Evolutionary conservation across 768 basidiomycete species (phyloP).

Genomic region (Hebeloma cylindrosporum): DNA sequence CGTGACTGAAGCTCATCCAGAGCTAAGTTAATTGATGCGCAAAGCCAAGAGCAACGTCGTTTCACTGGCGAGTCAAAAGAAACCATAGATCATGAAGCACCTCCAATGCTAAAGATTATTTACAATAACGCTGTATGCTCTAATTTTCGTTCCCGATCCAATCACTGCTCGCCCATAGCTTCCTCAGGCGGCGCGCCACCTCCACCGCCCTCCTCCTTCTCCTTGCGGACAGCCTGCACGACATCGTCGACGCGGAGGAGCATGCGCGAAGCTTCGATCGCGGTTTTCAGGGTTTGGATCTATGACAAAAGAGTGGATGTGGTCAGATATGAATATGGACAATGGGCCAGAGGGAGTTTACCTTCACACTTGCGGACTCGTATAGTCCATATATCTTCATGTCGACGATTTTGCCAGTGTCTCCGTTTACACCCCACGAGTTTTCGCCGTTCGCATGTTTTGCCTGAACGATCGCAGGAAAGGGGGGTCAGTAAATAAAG

Average conservation of each 20-base stretch:
- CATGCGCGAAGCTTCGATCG: constrained; percentile 94
- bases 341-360: constrained; percentile 25
- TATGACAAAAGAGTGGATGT: constrained; percentile 25
- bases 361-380: constrained; percentile 96
- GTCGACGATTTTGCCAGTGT: constrained; percentile 93
- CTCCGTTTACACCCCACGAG: constrained; percentile 94
- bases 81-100: too few species aligned
- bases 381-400: constrained; percentile 95
- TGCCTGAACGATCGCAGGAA: constrained; percentile 50
- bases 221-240: constrained; percentile 83
- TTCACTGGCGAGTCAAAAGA: too few species aligned
- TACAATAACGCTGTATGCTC: too few species aligned
- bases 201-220: constrained; percentile 53
- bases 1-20: too few species aligned
- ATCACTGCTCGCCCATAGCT: constrained; percentile 41
- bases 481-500: not conserved
- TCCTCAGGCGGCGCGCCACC: constrained; percentile 56
- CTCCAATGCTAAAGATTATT: too few species aligned
- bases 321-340: too few species aligned
- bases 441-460: constrained; percentile 92
- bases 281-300: constrained; percentile 97
- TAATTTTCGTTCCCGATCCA: not conserved
- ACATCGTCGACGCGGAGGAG: constrained; percentile 93
- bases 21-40: too few species aligned
- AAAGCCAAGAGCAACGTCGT: too few species aligned